Conservation (phyloP, 805 yeast genomes). For the Candida coquimbonensis region DNA sequence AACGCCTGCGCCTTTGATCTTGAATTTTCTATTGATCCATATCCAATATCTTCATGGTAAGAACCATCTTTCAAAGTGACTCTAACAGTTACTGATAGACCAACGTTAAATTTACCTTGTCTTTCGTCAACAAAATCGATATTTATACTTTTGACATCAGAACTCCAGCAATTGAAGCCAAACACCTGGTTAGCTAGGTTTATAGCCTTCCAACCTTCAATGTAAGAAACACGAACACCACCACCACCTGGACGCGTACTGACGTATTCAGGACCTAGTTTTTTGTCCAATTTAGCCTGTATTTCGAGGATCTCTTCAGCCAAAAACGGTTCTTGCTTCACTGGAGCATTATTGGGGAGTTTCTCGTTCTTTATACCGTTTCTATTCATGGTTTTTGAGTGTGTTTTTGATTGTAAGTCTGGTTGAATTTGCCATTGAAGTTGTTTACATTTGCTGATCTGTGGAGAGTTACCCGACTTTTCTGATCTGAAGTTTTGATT, state of each 20-base stretch:
- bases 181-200: constrained; percentile 74
- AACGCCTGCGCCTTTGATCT: constrained; percentile 67
- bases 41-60: constrained; percentile 76
- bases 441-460: constrained; percentile 1
- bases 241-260: constrained; percentile 74
- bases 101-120: constrained; percentile 52
- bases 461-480: background rate
- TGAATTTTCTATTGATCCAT: constrained; percentile 76
- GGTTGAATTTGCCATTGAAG: background rate
- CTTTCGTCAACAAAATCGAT: constrained; percentile 68
- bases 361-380: constrained; percentile 4
- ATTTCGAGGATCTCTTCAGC: constrained; percentile 21
- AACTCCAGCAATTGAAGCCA: constrained; percentile 80
- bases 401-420: background rate
- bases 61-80: constrained; percentile 73
- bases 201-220: constrained; percentile 81
- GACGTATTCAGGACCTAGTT: constrained; percentile 72
- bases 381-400: constrained; percentile 2
- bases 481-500: background rate
- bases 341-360: background rate
- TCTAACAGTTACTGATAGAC: constrained; percentile 66
- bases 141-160: constrained; percentile 57
- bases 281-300: constrained; percentile 33
- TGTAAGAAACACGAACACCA: constrained; percentile 58
- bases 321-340: constrained; percentile 16